Evolutionary conservation across 495 filamentous ascomycete genomes (phyloP).

Genomic region (Penicillium cosmopolitanum): DNA sequence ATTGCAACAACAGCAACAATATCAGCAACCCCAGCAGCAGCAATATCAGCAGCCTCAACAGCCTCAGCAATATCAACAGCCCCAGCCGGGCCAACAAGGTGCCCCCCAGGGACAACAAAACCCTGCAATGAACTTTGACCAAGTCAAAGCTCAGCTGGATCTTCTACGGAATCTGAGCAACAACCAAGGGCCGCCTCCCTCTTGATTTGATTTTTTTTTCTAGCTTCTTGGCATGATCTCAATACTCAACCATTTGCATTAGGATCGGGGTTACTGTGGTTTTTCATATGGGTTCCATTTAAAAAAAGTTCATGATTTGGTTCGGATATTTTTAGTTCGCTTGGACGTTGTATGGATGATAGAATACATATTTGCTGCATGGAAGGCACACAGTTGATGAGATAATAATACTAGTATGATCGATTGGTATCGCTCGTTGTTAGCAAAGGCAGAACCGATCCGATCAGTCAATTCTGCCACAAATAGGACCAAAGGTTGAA

Average conservation of each 20-base stretch:
- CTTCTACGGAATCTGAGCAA: slow-evolving; percentile 47
- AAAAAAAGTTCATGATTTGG: slow-evolving; percentile 21
- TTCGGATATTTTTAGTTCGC: slow-evolving; percentile 1
- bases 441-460: neutral
- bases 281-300: slow-evolving; percentile 9
- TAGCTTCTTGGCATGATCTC: slow-evolving; percentile 19
- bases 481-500: neutral
- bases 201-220: slow-evolving; percentile 27
- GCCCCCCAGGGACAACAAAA: no score
- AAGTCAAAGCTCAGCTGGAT: slow-evolving; percentile 52
- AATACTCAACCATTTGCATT: slow-evolving; percentile 35
- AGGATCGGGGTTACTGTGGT: slow-evolving; percentile 24
- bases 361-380: slow-evolving; percentile 23
- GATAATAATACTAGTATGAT: slow-evolving; percentile 1
- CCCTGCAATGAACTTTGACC: slow-evolving; percentile 41
- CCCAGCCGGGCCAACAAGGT: no score
- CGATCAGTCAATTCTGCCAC: neutral
- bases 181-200: slow-evolving; percentile 42
- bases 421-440: slow-evolving; percentile 8
- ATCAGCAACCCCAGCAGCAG: slow-evolving; percentile 42
- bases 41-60: slow-evolving; percentile 47
- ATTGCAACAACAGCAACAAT: slow-evolving; percentile 48
- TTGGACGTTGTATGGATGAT: slow-evolving; percentile 13
- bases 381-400: slow-evolving; percentile 11
- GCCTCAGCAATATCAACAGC: slow-evolving; percentile 9